A percentile compares a stretch with the other conserved stretches of the same genome.
These are phyloP conservation scores for Mortierella sp. DNA, from an alignment of 371 early-diverging fungal species.

Conservation along the genomic window DNA sequence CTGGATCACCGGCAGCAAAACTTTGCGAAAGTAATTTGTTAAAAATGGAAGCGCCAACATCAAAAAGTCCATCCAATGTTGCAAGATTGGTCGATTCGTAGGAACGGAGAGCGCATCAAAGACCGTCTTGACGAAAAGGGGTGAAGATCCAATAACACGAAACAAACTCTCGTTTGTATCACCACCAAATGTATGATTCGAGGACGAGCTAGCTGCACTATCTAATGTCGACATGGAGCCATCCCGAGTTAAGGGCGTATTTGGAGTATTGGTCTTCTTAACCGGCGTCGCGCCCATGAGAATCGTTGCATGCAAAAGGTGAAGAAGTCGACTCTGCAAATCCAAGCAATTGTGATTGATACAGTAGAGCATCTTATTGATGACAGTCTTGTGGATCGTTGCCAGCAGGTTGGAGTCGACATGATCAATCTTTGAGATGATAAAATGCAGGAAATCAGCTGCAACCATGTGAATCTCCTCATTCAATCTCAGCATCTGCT, in stretches of 20 bases:
- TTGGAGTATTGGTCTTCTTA: constrained; percentile 24
- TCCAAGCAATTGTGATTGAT: constrained; percentile 67
- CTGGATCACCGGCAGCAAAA: constrained; percentile 74
- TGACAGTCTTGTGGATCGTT: constrained; percentile 67
- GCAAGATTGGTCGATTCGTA: constrained; percentile 75
- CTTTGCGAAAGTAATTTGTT: constrained; percentile 68
- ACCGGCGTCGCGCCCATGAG: constrained; percentile 57
- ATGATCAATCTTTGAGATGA: constrained; percentile 68
- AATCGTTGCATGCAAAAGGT: constrained; percentile 72
- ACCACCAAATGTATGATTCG: neutral
- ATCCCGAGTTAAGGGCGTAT: constrained; percentile 25
- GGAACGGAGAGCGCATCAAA: constrained; percentile 69
- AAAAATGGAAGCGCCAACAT: constrained; percentile 72
- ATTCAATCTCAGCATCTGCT: constrained; percentile 45
- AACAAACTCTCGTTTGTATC: constrained; percentile 45
- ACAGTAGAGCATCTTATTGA: constrained; percentile 75
- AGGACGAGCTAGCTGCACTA: constrained; percentile 10
- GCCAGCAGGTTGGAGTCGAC: constrained; percentile 65
- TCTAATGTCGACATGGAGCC: constrained; percentile 40
- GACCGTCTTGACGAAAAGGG: constrained; percentile 71
- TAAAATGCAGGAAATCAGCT: constrained; percentile 71
- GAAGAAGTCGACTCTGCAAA: constrained; percentile 80
- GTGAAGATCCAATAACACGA: constrained; percentile 58
- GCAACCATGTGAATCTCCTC: constrained; percentile 73
- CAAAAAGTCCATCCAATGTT: constrained; percentile 84